Evolutionary conservation across 78 protist genomes (phyloP), one percentile per base, ranked within the genome.

Genomic region (Bodo saltans): DNA sequence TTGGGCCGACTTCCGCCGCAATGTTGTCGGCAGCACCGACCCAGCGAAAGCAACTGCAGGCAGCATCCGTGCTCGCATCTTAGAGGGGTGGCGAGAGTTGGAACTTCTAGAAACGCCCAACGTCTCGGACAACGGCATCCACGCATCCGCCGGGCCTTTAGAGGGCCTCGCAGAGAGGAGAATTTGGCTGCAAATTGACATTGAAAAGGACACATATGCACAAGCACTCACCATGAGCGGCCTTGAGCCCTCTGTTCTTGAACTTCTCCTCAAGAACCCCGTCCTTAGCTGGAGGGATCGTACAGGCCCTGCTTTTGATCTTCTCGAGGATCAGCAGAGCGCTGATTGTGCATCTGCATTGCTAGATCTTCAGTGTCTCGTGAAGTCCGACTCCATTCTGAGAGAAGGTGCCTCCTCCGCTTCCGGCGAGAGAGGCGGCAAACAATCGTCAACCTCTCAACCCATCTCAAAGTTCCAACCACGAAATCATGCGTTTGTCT

Each of bases 11-110:
- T 85, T 85, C 69, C 84, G 88, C 29, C 69, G 52, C 67, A 39
- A 78, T 30, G 67, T 85, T 21, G 30, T 85, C 32, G 88, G 88
- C 53, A 42, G 83, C 33, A 85, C 88, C 3, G 84, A 85, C 52
- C 88, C 88, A 23, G 60, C 52, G 38, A 29, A 21, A 12, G 83
- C 88, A 23, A 33, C 74, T 23, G 33, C 40, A 3, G 78, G 37
- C 35, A 60, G 75, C 68, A 21, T 85, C 34, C 71, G 88, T 29
- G 39, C 53, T 4, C 3, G 1, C 33, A 67, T 86, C 74, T 11
- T 79, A 39, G 60, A 74, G 38, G 12, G 72, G 42, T 86, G 85
- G 86, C 8, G 53, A 72, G 70, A 0, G 60, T 83, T 86, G 47
- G 89, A 85, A 17, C 89, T 86, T 40, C 4, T n/a, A 34, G 0